A percentile compares a stretch with the other conserved stretches of the same genome.
Conservation (phyloP, 805 yeast genomes). For the Ogataea glucozyma region DNA sequence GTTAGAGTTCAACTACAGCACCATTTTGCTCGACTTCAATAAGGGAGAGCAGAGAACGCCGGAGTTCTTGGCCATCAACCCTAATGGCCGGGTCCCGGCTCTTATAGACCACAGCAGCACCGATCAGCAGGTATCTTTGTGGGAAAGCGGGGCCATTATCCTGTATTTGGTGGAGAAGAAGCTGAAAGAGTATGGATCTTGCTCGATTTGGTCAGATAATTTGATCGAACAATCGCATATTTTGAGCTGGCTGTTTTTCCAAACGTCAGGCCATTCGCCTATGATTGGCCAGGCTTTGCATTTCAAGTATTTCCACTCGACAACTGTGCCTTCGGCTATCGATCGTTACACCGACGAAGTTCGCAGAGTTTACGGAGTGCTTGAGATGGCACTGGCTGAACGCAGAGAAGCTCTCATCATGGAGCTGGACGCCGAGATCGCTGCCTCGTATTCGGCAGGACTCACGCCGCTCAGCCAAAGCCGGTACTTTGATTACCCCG, state of each 20-base stretch:
- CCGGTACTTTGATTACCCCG: constrained; percentile 87
- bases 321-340: constrained; percentile 82
- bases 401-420: constrained; percentile 84
- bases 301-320: constrained; percentile 86
- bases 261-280: constrained; percentile 97
- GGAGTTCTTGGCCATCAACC: constrained; percentile 89
- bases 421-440: constrained; percentile 86
- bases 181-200: constrained; percentile 60
- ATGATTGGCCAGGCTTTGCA: constrained; percentile 97
- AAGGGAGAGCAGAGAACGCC: constrained; percentile 92
- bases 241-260: constrained; percentile 88
- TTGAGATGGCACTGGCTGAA: constrained; percentile 94
- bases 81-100: constrained; percentile 95
- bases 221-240: constrained; percentile 81
- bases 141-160: constrained; percentile 96
- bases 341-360: constrained; percentile 92
- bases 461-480: constrained; percentile 84
- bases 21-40: constrained; percentile 83
- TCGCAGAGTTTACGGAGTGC: constrained; percentile 87
- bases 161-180: constrained; percentile 75
- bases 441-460: constrained; percentile 84
- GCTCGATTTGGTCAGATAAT: constrained; percentile 79
- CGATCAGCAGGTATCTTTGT: constrained; percentile 69
- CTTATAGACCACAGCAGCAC: constrained; percentile 77
- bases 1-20: constrained; percentile 73